phyloP scores from a whole-genome alignment of 495 filamentous ascomycete genomes.

The Penicillium riverlandense region DNA sequence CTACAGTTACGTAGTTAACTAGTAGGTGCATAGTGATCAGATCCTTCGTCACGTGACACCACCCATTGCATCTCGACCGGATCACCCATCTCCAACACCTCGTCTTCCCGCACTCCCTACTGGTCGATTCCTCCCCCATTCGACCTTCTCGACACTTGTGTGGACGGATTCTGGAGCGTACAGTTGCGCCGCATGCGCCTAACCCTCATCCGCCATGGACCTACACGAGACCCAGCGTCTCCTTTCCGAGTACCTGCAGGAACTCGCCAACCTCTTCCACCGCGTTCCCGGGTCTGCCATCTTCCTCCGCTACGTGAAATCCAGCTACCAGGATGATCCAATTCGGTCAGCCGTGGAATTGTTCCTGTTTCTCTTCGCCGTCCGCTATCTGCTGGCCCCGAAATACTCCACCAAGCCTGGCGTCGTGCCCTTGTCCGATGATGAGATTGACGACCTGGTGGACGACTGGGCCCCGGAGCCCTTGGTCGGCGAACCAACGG shows the following conservation, averaged over 20 bases:
- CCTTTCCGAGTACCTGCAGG: conserved; percentile 56
- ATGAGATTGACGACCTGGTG: conserved; percentile 95
- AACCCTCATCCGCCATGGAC: conserved; percentile 50
- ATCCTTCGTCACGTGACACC: conserved; percentile 2
- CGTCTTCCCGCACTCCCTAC: not conserved
- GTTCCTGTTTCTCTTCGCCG: conserved; percentile 89
- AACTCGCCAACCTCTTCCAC: conserved; percentile 68
- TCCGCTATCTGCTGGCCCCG: conserved; percentile 85
- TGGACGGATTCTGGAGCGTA: too few species aligned
- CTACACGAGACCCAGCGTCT: conserved; percentile 70
- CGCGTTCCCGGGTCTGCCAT: conserved; percentile 90
- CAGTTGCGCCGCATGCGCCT: too few species aligned
- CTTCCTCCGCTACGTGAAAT: conserved; percentile 87
- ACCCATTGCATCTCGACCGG: not conserved
- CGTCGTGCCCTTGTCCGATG: conserved; percentile 80
- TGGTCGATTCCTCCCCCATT: too few species aligned
- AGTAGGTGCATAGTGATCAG: too few species aligned
- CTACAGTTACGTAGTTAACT: too few species aligned
- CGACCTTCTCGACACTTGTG: too few species aligned
- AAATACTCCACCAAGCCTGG: conserved; percentile 86
- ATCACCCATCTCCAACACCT: not conserved
- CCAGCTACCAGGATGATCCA: conserved; percentile 95
- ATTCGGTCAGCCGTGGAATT: conserved; percentile 89
- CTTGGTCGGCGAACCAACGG: conserved; percentile 63
- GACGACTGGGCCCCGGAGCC: conserved; percentile 97